Percentiles rank a stretch among this genome's conserved stretches.
Conservation (phyloP, 495 filamentous ascomycete species). For the Daldinia concentrica region DNA sequence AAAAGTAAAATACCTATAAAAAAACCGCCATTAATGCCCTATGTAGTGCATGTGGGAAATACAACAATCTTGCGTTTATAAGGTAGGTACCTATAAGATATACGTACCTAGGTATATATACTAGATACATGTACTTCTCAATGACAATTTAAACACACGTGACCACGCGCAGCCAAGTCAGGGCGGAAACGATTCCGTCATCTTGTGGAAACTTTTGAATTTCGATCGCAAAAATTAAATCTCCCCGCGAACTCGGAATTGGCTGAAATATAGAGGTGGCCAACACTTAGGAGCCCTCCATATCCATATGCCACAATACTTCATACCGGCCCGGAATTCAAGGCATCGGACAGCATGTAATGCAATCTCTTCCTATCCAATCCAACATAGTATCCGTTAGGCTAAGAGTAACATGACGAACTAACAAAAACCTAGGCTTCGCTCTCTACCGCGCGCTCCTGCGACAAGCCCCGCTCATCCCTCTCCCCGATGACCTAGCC, state of each 20-base stretch:
- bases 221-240: neutral
- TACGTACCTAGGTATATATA: no score
- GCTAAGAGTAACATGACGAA: neutral
- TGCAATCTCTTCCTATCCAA: neutral
- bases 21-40: neutral
- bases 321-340: constrained; percentile 57
- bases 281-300: constrained; percentile 7
- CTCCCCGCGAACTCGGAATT: constrained; percentile 4
- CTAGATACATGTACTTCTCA: no score
- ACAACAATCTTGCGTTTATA: no score
- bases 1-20: neutral
- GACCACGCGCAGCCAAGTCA: constrained; percentile 16
- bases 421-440: constrained; percentile 60
- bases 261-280: constrained; percentile 7
- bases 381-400: neutral
- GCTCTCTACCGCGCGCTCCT: constrained; percentile 79
- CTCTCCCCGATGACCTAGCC: constrained; percentile 54
- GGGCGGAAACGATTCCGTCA: constrained; percentile 23
- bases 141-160: constrained; percentile 12
- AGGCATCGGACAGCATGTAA: constrained; percentile 73
- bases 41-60: neutral
- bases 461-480: constrained; percentile 63
- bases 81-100: no score
- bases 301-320: constrained; percentile 55
- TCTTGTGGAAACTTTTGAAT: constrained; percentile 1